Conservation (phyloP, 2,329 filamentous ascomycete species). For the Nemania diffusa region DNA sequence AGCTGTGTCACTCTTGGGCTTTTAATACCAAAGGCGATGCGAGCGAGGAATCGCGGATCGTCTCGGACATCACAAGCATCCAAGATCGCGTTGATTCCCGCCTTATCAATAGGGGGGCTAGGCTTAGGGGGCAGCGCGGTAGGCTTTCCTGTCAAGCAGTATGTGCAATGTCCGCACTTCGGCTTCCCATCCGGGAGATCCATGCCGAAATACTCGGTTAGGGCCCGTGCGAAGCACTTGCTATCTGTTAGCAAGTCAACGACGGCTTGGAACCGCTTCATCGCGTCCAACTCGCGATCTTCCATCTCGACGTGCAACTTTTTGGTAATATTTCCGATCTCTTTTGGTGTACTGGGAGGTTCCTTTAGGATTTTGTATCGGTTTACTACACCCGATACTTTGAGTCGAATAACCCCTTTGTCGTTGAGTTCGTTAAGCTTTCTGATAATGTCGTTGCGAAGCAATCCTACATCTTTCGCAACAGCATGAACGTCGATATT, state of each 20-base stretch:
- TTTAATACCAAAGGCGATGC: constrained; percentile 70
- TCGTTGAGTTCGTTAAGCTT: constrained; percentile 67
- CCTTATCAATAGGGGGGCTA: constrained; percentile 52
- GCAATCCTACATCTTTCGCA: constrained; percentile 47
- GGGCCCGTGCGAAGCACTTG: constrained; percentile 61
- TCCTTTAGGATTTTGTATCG: constrained; percentile 62
- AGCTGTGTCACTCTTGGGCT: constrained; percentile 64
- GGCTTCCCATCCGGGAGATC: constrained; percentile 54
- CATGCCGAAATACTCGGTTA: constrained; percentile 70
- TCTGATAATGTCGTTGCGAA: constrained; percentile 60
- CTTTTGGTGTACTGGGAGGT: constrained; percentile 55
- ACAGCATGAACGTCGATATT: constrained; percentile 61
- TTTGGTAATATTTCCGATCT: constrained; percentile 58
- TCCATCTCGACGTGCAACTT: constrained; percentile 62
- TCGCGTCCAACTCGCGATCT: constrained; percentile 62
- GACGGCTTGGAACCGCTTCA: constrained; percentile 62
- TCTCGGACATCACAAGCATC: constrained; percentile 59
- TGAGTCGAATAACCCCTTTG: constrained; percentile 60
- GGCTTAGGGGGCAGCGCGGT: constrained; percentile 54
- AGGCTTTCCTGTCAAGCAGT: constrained; percentile 53
- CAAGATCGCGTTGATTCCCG: constrained; percentile 57
- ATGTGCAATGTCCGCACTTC: constrained; percentile 67
- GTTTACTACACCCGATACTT: constrained; percentile 62
- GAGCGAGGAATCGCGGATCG: constrained; percentile 68
- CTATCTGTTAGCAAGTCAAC: constrained; percentile 63